Base-by-base conservation (phyloP, 495 filamentous ascomycete genomes). In the Letharia lupina region DNA sequence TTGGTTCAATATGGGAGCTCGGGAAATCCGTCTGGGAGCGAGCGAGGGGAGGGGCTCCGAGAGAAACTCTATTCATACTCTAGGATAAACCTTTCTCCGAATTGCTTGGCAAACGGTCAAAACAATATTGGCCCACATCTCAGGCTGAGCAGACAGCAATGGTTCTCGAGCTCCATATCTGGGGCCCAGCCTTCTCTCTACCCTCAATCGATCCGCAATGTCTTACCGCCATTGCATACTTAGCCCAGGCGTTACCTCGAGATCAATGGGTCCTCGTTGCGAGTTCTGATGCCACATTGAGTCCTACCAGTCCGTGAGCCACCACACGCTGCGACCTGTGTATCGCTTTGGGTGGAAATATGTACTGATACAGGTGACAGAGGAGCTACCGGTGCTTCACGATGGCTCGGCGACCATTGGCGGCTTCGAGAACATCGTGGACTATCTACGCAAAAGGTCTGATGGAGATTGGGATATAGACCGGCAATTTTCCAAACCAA, bases 171-270 rank as follows among this genome's bases (percentile, higher is more conserved):
- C 84, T 98, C 48, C 89, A 96, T 74, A 83, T 96, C 68, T 96
- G 91, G 90, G 93, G 94, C 50, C 90, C 91, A 42, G 92, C 88
- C 45, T 95, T 95, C 75, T 81, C 81, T 39, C 83, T 97, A 48
- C 89, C 93, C 13, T 97, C 93, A 61, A 87, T 97, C 66, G 93
- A 96, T 65, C 81, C 94, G 61, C 89, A 95, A 82, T 97, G 89
- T 69, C 83, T 93, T 54, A 88, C 90, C 18, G 79, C 87, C 48
- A 86, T 93, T 64, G 83, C 90, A 47, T 93, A 89, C 71, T 79
- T 91, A 44, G 80, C 83, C 15, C 75, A 84, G 64, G 77, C 79
- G 60, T 73, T 89, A 13, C 82, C 83, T 37, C 74, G 75, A 67
- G 79, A 82, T 54, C 75, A 83, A 65, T 98, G 92, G 91, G 79